Conservation (phyloP, 495 filamentous ascomycete species). For the Rostrohypoxylon terebratum region DNA sequence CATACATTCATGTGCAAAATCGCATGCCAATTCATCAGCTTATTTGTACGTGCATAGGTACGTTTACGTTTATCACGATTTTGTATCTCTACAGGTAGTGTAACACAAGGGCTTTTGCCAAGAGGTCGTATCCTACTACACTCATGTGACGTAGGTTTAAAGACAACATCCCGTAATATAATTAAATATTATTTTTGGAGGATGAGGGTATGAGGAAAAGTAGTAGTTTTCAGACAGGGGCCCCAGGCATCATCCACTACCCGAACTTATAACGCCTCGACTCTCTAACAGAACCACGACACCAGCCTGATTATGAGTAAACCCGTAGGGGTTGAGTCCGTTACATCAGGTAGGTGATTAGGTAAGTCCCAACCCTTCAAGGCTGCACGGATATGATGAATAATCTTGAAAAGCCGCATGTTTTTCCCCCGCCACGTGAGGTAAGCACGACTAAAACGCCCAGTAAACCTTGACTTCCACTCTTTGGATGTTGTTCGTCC, state of each 20-base stretch:
- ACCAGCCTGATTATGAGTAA: neutral
- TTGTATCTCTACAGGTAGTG: too few relatives aligned
- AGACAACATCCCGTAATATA: too few relatives aligned
- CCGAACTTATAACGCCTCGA: neutral
- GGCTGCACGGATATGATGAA: neutral
- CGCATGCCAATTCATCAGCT: too few relatives aligned
- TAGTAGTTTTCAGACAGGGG: too few relatives aligned
- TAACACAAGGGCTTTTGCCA: too few relatives aligned
- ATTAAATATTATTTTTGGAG: too few relatives aligned
- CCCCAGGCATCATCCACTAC: neutral
- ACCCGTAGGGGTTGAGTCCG: neutral
- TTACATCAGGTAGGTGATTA: neutral
- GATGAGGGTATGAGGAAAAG: too few relatives aligned
- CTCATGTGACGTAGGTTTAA: too few relatives aligned
- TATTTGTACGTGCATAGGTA: too few relatives aligned
- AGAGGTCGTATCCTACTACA: too few relatives aligned
- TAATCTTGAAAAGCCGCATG: neutral
- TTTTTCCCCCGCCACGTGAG: neutral
- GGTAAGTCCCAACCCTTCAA: neutral
- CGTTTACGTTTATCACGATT: too few relatives aligned
- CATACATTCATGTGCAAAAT: too few relatives aligned
- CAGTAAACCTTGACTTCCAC: constrained; percentile 72
- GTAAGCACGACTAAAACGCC: constrained; percentile 61
- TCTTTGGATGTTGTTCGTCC: constrained; percentile 68
- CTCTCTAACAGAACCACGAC: neutral